These are phyloP conservation scores for Poa pratensis DNA, from an alignment of 176 grass and related monocot genomes.

Conservation along the genomic window DNA sequence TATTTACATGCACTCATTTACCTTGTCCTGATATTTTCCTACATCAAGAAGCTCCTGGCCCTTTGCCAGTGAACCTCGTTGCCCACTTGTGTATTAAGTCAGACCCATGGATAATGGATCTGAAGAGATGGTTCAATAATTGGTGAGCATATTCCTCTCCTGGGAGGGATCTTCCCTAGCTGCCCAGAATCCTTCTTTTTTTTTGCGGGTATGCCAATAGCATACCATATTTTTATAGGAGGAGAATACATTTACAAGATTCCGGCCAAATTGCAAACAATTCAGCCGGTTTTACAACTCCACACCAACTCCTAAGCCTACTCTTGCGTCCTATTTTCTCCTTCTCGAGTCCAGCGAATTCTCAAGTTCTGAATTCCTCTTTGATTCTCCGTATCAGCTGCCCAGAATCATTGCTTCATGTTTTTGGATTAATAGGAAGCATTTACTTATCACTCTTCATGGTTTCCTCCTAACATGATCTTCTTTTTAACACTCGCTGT, in stretches of 20 bases:
- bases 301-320: no score
- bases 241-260: no score
- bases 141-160: constrained; percentile 38
- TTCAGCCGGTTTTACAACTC: no score
- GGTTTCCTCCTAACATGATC: neutral
- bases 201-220: no score
- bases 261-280: no score
- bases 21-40: constrained; percentile 1
- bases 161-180: neutral
- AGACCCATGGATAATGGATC: constrained; percentile 36
- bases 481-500: neutral
- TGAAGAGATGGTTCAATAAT: constrained; percentile 43
- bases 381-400: neutral
- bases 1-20: constrained; percentile 1
- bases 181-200: neutral
- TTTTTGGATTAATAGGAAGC: neutral
- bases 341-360: no score
- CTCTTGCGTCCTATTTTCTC: no score
- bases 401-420: neutral
- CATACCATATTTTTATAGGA: no score
- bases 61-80: neutral
- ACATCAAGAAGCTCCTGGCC: constrained; percentile 16
- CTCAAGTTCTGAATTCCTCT: no score
- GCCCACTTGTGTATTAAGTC: constrained; percentile 35
- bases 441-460: neutral